phyloP scores from a whole-genome alignment of 2,329 filamentous ascomycete genomes.

The Xylariaceae sp. region DNA sequence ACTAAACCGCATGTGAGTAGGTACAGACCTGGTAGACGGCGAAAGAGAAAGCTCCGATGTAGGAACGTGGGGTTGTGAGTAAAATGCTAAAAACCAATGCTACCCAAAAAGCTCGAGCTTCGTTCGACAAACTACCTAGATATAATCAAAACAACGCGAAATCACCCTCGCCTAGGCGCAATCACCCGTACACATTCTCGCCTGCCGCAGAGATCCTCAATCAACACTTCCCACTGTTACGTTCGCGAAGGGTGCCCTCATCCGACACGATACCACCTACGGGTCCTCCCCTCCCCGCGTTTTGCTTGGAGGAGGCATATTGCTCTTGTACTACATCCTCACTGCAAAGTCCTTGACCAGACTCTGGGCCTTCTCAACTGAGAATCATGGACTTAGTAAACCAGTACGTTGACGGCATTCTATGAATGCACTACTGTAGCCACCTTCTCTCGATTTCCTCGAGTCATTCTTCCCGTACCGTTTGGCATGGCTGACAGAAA shows the following conservation, averaged over 20 bases:
- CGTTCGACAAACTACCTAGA: conserved; percentile 4
- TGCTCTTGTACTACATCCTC: background rate
- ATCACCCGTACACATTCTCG: no score
- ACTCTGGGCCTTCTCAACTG: background rate
- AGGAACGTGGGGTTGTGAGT: conserved; percentile 37
- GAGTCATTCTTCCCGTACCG: background rate
- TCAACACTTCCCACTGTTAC: no score
- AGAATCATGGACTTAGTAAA: conserved; percentile 50
- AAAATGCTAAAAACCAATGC: conserved; percentile 12
- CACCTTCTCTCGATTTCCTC: background rate
- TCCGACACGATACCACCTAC: no score
- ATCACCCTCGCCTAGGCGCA: no score
- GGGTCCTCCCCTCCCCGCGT: no score
- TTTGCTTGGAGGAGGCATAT: background rate
- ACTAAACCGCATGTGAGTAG: no score
- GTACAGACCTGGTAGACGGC: no score
- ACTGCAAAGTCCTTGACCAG: background rate
- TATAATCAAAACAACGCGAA: no score
- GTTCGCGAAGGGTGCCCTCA: no score
- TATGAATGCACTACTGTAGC: no score
- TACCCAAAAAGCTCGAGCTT: conserved; percentile 7
- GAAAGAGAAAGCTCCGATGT: conserved; percentile 34
- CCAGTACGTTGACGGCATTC: conserved; percentile 39
- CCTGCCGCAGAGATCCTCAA: no score
- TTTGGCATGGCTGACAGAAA: conserved; percentile 33